phyloP scores from a whole-genome alignment of 2,329 filamentous ascomycete species.

The Xylariaceae sp. region DNA sequence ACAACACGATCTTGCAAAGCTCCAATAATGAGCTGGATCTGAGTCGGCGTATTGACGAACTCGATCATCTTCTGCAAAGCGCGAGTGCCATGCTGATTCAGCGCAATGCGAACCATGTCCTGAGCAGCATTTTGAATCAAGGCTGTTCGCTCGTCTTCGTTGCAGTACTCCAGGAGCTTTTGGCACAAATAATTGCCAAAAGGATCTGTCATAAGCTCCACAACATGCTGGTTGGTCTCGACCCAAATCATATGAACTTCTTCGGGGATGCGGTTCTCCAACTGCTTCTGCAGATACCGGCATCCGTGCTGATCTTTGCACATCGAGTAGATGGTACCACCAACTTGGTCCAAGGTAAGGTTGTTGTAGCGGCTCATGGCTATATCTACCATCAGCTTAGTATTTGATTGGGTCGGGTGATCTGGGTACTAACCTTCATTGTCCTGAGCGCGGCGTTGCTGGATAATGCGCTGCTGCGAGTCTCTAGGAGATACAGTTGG shows the following conservation, averaged over 20 bases:
- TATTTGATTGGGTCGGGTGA: neutral
- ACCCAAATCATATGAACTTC: slow-evolving; percentile 90
- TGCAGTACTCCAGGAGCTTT: slow-evolving; percentile 93
- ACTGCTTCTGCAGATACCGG: slow-evolving; percentile 92
- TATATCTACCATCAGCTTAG: slow-evolving; percentile 21
- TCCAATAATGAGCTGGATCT: slow-evolving; percentile 82
- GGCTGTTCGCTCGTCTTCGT: slow-evolving; percentile 88
- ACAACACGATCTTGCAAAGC: slow-evolving; percentile 83
- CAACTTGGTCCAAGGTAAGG: slow-evolving; percentile 73
- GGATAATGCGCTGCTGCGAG: slow-evolving; percentile 70
- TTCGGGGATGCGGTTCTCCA: slow-evolving; percentile 81
- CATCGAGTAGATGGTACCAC: slow-evolving; percentile 78
- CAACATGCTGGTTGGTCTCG: slow-evolving; percentile 89
- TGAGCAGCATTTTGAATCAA: slow-evolving; percentile 86
- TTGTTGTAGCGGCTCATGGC: slow-evolving; percentile 79
- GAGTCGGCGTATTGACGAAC: slow-evolving; percentile 79
- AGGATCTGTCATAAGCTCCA: slow-evolving; percentile 97
- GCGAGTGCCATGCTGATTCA: slow-evolving; percentile 95
- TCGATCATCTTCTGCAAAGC: slow-evolving; percentile 99
- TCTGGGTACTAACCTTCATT: slow-evolving; percentile 54
- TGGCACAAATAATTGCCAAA: slow-evolving; percentile 99
- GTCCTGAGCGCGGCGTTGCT: slow-evolving; percentile 70
- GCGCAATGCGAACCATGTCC: slow-evolving; percentile 85
- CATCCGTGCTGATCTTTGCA: slow-evolving; percentile 99
- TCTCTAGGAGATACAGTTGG: slow-evolving; percentile 52